A percentile compares a stretch with the other conserved stretches of the same genome.
phyloP scores from a whole-genome alignment of 2,329 filamentous ascomycete species.

The Cytospora chrysosperma region DNA sequence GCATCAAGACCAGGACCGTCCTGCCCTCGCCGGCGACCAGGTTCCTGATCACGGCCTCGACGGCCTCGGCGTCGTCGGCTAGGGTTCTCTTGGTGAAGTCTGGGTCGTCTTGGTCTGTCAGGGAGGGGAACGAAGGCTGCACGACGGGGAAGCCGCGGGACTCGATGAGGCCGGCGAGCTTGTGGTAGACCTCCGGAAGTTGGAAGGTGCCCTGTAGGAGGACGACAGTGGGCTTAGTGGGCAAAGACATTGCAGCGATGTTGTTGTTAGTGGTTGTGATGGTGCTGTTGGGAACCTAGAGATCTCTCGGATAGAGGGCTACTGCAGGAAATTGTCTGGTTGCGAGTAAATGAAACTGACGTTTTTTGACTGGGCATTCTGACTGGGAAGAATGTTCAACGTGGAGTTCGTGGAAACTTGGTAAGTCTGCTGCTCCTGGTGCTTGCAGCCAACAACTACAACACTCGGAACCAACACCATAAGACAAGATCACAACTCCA shows the following conservation, averaged over 20 bases:
- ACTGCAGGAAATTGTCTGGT: too few relatives aligned
- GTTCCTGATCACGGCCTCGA: background rate
- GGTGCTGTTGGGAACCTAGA: too few relatives aligned
- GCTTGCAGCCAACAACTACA: too few relatives aligned
- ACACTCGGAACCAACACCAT: too few relatives aligned
- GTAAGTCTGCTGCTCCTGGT: too few relatives aligned
- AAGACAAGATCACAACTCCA: too few relatives aligned
- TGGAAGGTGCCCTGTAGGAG: conserved; percentile 11
- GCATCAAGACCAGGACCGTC: conserved; percentile 28
- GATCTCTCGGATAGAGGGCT: too few relatives aligned
- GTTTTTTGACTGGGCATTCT: too few relatives aligned
- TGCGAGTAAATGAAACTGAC: too few relatives aligned
- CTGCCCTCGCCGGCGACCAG: conserved; percentile 23
- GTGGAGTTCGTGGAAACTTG: too few relatives aligned
- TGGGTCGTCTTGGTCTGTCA: conserved; percentile 1
- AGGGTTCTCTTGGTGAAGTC: background rate
- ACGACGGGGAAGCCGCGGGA: conserved; percentile 5
- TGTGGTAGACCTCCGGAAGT: background rate
- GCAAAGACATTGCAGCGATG: background rate
- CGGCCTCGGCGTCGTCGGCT: background rate
- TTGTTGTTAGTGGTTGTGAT: background rate
- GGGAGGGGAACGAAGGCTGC: conserved; percentile 1
- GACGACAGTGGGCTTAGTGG: background rate
- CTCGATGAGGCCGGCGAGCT: background rate
- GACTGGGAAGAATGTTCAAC: too few relatives aligned